A percentile compares a stretch with the other conserved stretches of the same genome.
Conservation (phyloP, 495 filamentous ascomycete species). For the Rhypophila decipiens region DNA sequence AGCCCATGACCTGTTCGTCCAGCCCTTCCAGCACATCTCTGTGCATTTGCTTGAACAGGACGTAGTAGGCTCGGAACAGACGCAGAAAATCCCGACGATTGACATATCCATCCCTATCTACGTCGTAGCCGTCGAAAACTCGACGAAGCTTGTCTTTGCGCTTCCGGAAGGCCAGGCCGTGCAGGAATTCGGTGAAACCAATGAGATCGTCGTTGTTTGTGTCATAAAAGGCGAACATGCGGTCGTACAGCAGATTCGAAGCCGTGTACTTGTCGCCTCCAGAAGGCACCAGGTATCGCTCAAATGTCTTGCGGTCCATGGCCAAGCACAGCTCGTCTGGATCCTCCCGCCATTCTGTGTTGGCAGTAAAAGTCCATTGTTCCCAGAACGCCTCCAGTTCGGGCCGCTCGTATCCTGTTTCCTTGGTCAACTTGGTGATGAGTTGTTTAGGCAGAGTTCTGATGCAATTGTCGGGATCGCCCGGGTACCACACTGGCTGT, state of each 20-base stretch:
- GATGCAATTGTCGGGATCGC: conserved; percentile 61
- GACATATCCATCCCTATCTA: conserved; percentile 84
- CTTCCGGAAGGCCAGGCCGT: conserved; percentile 74
- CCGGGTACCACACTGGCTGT: conserved; percentile 83
- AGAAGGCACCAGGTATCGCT: conserved; percentile 80
- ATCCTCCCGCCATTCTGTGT: conserved; percentile 76
- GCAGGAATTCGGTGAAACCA: conserved; percentile 87
- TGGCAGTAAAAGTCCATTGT: conserved; percentile 89
- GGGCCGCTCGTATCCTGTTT: conserved; percentile 71
- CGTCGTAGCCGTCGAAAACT: conserved; percentile 86
- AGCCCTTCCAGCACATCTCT: conserved; percentile 74
- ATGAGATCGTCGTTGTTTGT: conserved; percentile 82
- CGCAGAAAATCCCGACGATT: conserved; percentile 84
- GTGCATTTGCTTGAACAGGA: conserved; percentile 77
- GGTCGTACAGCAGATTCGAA: conserved; percentile 87
- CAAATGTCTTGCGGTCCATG: conserved; percentile 86
- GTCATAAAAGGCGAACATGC: conserved; percentile 96
- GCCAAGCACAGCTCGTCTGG: conserved; percentile 70
- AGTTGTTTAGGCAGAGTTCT: conserved; percentile 58
- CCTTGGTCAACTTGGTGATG: conserved; percentile 57
- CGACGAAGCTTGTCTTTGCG: conserved; percentile 65
- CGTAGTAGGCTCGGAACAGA: conserved; percentile 86
- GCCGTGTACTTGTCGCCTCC: conserved; percentile 66
- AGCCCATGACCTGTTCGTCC: conserved; percentile 73
- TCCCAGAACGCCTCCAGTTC: conserved; percentile 93